Conservation (phyloP, 2,329 filamentous ascomycete genomes). For the Claviceps capensis region DNA sequence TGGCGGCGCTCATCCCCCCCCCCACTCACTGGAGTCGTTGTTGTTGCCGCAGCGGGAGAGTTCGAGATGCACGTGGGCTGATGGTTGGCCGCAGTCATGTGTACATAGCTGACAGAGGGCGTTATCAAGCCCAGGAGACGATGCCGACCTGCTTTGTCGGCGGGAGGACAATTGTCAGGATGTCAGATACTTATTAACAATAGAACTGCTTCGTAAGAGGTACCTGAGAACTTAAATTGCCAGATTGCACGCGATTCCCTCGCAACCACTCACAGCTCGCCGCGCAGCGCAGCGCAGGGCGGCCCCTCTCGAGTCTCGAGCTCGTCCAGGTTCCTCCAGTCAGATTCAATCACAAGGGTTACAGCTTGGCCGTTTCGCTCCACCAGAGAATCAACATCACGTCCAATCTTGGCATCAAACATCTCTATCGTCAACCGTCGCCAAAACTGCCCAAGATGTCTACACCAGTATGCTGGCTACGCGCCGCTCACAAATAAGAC, state of each 20-base stretch:
- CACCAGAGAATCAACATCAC: not conserved
- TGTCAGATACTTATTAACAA: no score
- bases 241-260: not conserved
- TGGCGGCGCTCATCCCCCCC: not conserved
- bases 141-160: no score
- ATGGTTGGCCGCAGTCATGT: slow-evolving; percentile 19
- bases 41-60: not conserved
- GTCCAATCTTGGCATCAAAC: slow-evolving; percentile 2
- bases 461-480: slow-evolving; percentile 20
- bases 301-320: not conserved
- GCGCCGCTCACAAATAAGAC: not conserved
- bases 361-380: not conserved
- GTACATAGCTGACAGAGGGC: slow-evolving; percentile 4
- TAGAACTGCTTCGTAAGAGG: no score
- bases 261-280: not conserved
- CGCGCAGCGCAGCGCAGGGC: not conserved
- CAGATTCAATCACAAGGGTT: no score
- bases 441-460: slow-evolving; percentile 19
- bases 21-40: not conserved
- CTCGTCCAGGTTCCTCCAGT: not conserved
- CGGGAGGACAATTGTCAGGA: no score
- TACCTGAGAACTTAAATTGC: no score
- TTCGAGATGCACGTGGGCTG: slow-evolving; percentile 17
- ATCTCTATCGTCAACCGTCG: not conserved
- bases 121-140: no score